Conservation (phyloP, 1,284 basidiomycete species). For the Ustilago trichophora region DNA sequence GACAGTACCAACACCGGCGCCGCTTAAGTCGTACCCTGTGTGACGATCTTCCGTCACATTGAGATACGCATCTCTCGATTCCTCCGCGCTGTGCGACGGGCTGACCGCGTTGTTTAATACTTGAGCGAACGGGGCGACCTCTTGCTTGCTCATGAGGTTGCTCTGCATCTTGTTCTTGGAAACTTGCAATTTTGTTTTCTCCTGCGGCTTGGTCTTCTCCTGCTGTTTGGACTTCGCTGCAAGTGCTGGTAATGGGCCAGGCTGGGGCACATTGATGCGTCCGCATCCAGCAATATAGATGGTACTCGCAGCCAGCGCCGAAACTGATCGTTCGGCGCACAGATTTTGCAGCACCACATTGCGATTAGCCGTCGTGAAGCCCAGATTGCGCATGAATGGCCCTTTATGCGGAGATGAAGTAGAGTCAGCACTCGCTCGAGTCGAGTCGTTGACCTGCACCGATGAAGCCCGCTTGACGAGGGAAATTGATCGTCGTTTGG, state of each 20-base stretch:
- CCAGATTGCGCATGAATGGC: conserved; percentile 38
- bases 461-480: conserved; percentile 20
- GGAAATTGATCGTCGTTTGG: conserved; percentile 22
- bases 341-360: conserved; percentile 40
- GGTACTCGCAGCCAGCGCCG: conserved; percentile 29
- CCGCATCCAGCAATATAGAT: conserved; percentile 32
- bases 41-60: conserved; percentile 19
- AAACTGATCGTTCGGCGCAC: conserved; percentile 25
- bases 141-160: not conserved
- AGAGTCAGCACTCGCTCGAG: conserved; percentile 2
- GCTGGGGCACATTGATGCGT: conserved; percentile 21
- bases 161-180: conserved; percentile 3
- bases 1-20: conserved; percentile 17
- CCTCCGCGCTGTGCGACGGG: conserved; percentile 1
- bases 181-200: not conserved
- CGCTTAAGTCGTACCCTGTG: conserved; percentile 22
- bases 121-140: not conserved
- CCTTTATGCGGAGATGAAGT: not conserved
- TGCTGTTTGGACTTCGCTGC: not conserved
- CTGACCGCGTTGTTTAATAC: not conserved
- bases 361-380: conserved; percentile 38
- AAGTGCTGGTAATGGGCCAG: not conserved
- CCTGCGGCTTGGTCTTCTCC: conserved; percentile 1
- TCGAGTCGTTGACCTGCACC: conserved; percentile 15
- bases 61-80: conserved; percentile 11